These are phyloP conservation scores for Psilocybe cyanescens DNA, from an alignment of 768 basidiomycete species.

Conservation along the genomic window DNA sequence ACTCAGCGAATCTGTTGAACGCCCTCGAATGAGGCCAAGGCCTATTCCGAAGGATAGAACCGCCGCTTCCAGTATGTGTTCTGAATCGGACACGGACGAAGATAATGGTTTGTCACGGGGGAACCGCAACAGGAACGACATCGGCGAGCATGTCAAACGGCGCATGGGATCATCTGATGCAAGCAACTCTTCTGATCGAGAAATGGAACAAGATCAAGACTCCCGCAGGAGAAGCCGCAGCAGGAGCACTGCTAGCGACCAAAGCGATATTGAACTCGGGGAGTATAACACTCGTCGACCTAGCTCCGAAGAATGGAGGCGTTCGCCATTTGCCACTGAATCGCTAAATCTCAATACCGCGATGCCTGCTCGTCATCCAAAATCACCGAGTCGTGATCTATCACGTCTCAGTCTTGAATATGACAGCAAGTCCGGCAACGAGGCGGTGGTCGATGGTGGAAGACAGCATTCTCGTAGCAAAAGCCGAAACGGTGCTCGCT, in stretches of 20 bases:
- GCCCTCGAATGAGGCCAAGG: slow-evolving; percentile 13
- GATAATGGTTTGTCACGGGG: background rate
- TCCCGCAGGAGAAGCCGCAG: slow-evolving; percentile 12
- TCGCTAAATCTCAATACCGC: slow-evolving; percentile 7
- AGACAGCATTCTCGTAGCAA: background rate
- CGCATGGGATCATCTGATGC: background rate
- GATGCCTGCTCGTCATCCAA: background rate
- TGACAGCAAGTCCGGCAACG: slow-evolving; percentile 5
- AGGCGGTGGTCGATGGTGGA: background rate
- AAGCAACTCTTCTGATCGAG: background rate
- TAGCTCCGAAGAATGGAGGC: slow-evolving; percentile 14
- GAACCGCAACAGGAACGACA: background rate
- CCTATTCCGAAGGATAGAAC: background rate
- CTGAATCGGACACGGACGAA: background rate
- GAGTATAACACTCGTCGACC: slow-evolving; percentile 10
- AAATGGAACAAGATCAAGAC: background rate
- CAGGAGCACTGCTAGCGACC: slow-evolving; percentile 10
- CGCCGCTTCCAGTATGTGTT: background rate
- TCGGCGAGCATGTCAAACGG: background rate
- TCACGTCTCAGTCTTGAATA: slow-evolving; percentile 5
- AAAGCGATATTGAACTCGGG: slow-evolving; percentile 10
- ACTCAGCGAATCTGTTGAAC: background rate
- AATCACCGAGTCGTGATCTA: slow-evolving; percentile 6
- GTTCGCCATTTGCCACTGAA: slow-evolving; percentile 23
- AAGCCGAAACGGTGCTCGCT: background rate